phyloP scores from a whole-genome alignment of 2,329 filamentous ascomycete genomes.

The Penicillium sp. region DNA sequence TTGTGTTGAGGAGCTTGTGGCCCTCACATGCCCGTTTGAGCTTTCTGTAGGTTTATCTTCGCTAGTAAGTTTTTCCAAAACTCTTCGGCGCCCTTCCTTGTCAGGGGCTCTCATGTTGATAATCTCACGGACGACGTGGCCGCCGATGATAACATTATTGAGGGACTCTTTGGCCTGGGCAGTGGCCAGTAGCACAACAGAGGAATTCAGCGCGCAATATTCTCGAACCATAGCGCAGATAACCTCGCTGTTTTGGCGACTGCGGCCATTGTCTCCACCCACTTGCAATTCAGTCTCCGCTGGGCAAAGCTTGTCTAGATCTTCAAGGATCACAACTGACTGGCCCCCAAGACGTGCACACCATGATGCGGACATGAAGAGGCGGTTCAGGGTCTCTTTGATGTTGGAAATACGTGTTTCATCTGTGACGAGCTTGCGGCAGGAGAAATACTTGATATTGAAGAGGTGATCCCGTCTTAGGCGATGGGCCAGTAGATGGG shows the following conservation, averaged over 20 bases:
- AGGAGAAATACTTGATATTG: conserved; percentile 81
- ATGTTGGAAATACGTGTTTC: conserved; percentile 86
- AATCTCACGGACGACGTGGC: conserved; percentile 90
- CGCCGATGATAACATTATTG: conserved; percentile 85
- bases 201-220: conserved; percentile 75
- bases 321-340: conserved; percentile 83
- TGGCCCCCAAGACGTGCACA: conserved; percentile 81
- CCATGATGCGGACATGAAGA: conserved; percentile 91
- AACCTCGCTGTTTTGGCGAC: conserved; percentile 86
- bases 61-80: conserved; percentile 75
- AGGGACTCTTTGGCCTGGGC: conserved; percentile 90
- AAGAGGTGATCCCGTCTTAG: conserved; percentile 72
- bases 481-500: conserved; percentile 70
- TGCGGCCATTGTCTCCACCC: conserved; percentile 88
- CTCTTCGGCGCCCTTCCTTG: conserved; percentile 80
- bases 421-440: conserved; percentile 81
- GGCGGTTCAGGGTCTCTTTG: conserved; percentile 78
- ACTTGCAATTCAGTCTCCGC: conserved; percentile 92
- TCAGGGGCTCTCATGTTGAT: conserved; percentile 84
- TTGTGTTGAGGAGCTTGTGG: conserved; percentile 41
- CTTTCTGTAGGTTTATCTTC: conserved; percentile 40
- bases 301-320: conserved; percentile 88
- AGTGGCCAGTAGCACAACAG: conserved; percentile 83
- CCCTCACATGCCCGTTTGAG: conserved; percentile 42
- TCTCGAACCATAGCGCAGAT: conserved; percentile 79